phyloP scores from a whole-genome alignment of 768 basidiomycete species.

The Lentinula aciculospora region DNA sequence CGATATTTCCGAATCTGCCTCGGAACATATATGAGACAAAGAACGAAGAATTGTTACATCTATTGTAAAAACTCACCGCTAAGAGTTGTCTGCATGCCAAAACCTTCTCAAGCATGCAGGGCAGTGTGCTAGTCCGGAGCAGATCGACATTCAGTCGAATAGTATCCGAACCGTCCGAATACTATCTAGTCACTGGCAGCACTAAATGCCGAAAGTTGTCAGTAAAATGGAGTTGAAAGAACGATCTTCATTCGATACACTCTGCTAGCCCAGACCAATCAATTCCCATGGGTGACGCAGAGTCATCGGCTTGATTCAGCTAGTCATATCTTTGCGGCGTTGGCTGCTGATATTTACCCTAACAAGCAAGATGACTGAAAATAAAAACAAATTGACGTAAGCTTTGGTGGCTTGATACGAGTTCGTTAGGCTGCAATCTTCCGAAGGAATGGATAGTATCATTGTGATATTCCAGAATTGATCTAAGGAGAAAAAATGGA shows the following conservation, averaged over 20 bases:
- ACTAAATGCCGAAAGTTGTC: neutral
- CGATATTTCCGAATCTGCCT: neutral
- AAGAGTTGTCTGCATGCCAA: neutral
- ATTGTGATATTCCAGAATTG: neutral
- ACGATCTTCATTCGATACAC: neutral
- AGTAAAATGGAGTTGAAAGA: neutral
- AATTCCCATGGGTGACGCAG: neutral
- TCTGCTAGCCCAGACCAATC: neutral
- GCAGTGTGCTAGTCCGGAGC: neutral
- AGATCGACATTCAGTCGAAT: neutral
- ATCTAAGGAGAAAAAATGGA: neutral
- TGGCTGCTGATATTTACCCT: neutral
- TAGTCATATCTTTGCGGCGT: neutral
- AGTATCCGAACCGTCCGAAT: neutral
- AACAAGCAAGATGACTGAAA: neutral
- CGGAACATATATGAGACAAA: neutral
- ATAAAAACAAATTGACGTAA: conserved; percentile 1
- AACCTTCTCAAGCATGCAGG: neutral
- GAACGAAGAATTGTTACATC: neutral
- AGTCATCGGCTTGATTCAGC: neutral
- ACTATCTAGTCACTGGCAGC: neutral
- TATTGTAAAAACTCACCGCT: neutral
- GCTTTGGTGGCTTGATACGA: neutral
- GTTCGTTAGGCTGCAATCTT: neutral
- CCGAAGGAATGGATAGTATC: neutral